A percentile compares a stretch with the other conserved stretches of the same genome.
These are phyloP conservation scores for Colletotrichum tanaceti DNA, from an alignment of 2,329 filamentous ascomycete species.

Conservation along the genomic window DNA sequence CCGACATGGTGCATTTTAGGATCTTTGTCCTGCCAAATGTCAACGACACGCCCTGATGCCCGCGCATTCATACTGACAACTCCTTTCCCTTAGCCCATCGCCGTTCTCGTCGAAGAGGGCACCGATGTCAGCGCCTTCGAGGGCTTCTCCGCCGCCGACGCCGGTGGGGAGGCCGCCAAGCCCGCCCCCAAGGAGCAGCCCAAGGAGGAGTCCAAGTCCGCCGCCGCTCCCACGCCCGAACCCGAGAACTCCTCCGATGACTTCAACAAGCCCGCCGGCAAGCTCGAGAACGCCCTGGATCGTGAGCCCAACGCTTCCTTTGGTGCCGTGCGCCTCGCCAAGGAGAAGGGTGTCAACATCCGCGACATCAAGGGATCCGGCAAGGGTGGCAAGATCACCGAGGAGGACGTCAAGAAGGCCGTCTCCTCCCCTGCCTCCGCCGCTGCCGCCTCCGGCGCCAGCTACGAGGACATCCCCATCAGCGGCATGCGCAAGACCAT, in stretches of 20 bases:
- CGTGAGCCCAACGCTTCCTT: constrained; percentile 80
- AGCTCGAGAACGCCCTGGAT: constrained; percentile 85
- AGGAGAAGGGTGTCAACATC: constrained; percentile 84
- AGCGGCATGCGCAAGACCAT: constrained; percentile 98
- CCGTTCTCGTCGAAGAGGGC: constrained; percentile 92
- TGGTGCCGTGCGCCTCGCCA: constrained; percentile 82
- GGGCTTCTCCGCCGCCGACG: constrained; percentile 87
- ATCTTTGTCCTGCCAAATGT: neutral
- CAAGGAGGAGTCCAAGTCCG: constrained; percentile 71
- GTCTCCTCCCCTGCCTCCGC: constrained; percentile 67
- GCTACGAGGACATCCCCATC: constrained; percentile 86
- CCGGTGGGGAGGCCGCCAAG: constrained; percentile 80
- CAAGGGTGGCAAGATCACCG: constrained; percentile 86
- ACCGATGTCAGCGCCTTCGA: constrained; percentile 89
- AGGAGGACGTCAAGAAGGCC: constrained; percentile 92
- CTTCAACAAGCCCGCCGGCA: constrained; percentile 77
- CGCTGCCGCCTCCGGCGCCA: constrained; percentile 66
- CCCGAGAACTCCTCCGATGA: constrained; percentile 57
- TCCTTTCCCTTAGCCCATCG: constrained; percentile 78
- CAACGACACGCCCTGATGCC: constrained; percentile 35
- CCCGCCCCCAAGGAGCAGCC: constrained; percentile 74
- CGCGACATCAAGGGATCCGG: constrained; percentile 87
- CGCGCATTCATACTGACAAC: constrained; percentile 23
- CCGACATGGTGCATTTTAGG: constrained; percentile 15
- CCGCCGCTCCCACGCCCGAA: constrained; percentile 65